Evolutionary conservation across 2,329 filamentous ascomycete genomes (phyloP).

Genomic region (Ophiostoma montium): DNA sequence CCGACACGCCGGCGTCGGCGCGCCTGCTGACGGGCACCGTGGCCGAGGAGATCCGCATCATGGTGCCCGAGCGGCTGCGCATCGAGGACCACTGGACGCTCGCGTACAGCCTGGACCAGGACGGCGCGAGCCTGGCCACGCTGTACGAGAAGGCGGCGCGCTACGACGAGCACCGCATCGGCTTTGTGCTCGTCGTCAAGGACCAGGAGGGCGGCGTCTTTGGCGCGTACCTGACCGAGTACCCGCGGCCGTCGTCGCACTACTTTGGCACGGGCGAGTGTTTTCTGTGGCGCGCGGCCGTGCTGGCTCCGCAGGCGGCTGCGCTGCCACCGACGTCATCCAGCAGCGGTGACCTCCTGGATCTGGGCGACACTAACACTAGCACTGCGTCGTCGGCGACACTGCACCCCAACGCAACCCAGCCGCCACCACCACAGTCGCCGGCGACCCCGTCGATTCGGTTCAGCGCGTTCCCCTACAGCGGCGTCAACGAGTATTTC

Average conservation of each 20-base stretch:
- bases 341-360: neutral
- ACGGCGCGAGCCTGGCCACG: constrained; percentile 77
- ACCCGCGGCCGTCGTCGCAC: constrained; percentile 63
- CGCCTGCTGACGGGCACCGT: constrained; percentile 57
- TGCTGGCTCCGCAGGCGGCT: constrained; percentile 61
- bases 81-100: constrained; percentile 78
- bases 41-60: constrained; percentile 83
- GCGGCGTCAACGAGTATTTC: constrained; percentile 90
- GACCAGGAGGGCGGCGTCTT: constrained; percentile 71
- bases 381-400: neutral
- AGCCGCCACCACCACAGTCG: constrained; percentile 17
- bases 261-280: constrained; percentile 97
- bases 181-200: constrained; percentile 77
- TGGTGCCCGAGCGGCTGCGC: constrained; percentile 75
- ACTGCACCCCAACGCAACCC: too few relatives aligned
- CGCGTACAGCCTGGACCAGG: constrained; percentile 78
- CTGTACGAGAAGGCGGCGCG: constrained; percentile 67
- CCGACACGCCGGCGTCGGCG: constrained; percentile 42
- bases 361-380: constrained; percentile 25
- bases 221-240: constrained; percentile 85
- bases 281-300: constrained; percentile 71
- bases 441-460: constrained; percentile 62
- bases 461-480: constrained; percentile 96
- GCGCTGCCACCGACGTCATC: constrained; percentile 29
- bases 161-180: constrained; percentile 55